Conservation (phyloP, 1,284 basidiomycete species). For the Papiliotrema flavescens region DNA sequence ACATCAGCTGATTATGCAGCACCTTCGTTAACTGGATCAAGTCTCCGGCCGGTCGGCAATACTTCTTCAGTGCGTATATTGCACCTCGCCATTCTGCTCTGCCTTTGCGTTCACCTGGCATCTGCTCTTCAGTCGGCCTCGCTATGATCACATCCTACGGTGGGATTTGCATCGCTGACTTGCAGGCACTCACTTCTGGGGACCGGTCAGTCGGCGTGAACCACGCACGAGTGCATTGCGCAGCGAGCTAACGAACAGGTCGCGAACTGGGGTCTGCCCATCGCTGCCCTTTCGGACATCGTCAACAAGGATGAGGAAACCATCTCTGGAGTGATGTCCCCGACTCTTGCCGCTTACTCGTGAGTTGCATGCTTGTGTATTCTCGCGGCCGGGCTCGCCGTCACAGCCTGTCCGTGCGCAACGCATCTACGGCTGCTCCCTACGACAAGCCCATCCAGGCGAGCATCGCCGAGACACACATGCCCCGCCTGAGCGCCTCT, state of each 20-base stretch:
- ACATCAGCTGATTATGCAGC: conserved; percentile 5
- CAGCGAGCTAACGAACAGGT: conserved; percentile 54
- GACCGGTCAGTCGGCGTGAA: conserved; percentile 62
- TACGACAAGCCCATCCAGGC: too few species aligned
- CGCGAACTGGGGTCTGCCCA: conserved; percentile 94
- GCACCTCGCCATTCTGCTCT: too few species aligned
- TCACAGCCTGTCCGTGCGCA: too few species aligned
- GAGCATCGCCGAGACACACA: too few species aligned
- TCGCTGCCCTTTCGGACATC: conserved; percentile 85
- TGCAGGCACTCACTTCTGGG: conserved; percentile 92
- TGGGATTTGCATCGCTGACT: conserved; percentile 2
- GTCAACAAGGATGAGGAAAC: conserved; percentile 82
- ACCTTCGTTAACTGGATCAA: conserved; percentile 75
- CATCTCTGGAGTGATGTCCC: conserved; percentile 91
- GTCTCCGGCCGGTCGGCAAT: conserved; percentile 81
- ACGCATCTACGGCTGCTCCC: too few species aligned
- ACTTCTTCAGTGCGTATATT: conserved; percentile 79
- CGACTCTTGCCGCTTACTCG: conserved; percentile 85
- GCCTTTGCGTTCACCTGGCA: too few species aligned
- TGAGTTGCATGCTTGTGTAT: conserved; percentile 60
- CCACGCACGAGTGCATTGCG: background rate
- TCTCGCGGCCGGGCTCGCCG: too few species aligned
- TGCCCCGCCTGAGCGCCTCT: too few species aligned
- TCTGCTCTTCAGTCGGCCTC: too few species aligned
- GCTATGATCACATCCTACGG: too few species aligned